Evolutionary conservation across 805 yeast species (phyloP).

Genomic region (Yarrowia keelungensis): DNA sequence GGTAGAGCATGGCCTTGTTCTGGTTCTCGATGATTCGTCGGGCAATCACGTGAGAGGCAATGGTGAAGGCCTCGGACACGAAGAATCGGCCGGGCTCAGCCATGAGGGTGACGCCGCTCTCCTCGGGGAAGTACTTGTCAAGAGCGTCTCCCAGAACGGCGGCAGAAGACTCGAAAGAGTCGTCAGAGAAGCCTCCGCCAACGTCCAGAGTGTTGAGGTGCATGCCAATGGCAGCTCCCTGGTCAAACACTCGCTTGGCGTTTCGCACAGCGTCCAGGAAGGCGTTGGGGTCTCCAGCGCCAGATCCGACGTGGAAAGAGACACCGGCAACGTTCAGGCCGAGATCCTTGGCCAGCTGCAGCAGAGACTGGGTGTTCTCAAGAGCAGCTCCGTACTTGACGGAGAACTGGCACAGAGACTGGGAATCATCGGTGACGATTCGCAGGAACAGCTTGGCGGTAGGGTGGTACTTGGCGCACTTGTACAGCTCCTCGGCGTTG

Average conservation of each 20-base stretch:
- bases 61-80: conserved; percentile 82
- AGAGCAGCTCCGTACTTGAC: conserved; percentile 88
- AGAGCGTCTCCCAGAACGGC: conserved; percentile 62
- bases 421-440: conserved; percentile 86
- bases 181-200: conserved; percentile 88
- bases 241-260: conserved; percentile 70
- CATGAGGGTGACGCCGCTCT: conserved; percentile 59
- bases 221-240: conserved; percentile 58
- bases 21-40: conserved; percentile 59
- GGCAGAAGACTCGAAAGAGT: conserved; percentile 65
- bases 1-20: conserved; percentile 71
- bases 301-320: conserved; percentile 96
- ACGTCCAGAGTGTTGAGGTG: conserved; percentile 70
- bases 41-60: conserved; percentile 87
- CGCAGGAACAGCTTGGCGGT: conserved; percentile 74
- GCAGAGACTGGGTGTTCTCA: conserved; percentile 59
- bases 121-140: conserved; percentile 63
- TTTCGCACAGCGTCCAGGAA: conserved; percentile 75
- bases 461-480: conserved; percentile 73
- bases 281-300: conserved; percentile 75
- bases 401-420: conserved; percentile 83
- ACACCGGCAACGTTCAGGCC: conserved; percentile 78
- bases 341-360: conserved; percentile 66
- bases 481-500: conserved; percentile 81
- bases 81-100: conserved; percentile 96